phyloP scores from a whole-genome alignment of 2,329 filamentous ascomycete species.

The Talaromyces sp. region DNA sequence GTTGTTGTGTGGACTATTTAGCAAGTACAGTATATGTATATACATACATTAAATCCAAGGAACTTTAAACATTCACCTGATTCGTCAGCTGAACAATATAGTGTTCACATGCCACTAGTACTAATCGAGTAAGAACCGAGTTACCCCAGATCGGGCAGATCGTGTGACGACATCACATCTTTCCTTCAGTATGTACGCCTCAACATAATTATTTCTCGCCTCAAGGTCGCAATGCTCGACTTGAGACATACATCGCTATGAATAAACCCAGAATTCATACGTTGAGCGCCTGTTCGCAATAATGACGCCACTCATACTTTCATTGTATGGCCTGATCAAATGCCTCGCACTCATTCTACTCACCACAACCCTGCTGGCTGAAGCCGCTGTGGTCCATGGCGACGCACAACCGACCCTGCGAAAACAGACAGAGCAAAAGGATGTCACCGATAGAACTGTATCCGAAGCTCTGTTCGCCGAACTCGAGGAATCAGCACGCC shows the following conservation, averaged over 20 bases:
- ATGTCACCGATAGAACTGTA: constrained; percentile 35
- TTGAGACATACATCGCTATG: neutral
- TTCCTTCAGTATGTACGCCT: neutral
- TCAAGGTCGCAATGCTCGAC: neutral
- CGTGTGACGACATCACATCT: constrained; percentile 11
- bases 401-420: neutral
- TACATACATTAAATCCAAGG: too few relatives aligned
- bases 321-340: neutral
- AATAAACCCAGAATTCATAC: neutral
- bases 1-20: constrained; percentile 74
- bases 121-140: neutral
- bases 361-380: neutral
- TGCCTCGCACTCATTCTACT: neutral
- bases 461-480: constrained; percentile 68
- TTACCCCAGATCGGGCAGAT: constrained; percentile 12
- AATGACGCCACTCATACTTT: neutral
- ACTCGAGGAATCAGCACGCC: constrained; percentile 80
- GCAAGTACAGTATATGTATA: neutral
- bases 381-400: neutral
- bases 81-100: neutral
- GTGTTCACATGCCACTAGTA: neutral
- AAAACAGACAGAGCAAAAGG: neutral
- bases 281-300: neutral
- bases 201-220: neutral
- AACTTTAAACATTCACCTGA: neutral